phyloP scores from a whole-genome alignment of 345 rosid genomes.

The Euphorbia tirucalli region DNA sequence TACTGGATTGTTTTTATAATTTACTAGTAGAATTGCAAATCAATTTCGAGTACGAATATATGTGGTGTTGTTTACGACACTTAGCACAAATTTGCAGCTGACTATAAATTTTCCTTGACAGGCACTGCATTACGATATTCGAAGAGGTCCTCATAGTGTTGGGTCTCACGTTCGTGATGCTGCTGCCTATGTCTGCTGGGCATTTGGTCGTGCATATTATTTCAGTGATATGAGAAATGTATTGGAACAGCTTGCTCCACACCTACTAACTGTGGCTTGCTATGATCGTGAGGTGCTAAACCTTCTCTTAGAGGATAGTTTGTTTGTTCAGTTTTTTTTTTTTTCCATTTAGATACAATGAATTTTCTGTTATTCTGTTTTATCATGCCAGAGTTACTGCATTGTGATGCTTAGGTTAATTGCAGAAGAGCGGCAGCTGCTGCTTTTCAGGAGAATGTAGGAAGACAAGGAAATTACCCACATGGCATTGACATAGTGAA shows the following conservation, averaged over 20 bases:
- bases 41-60: background rate
- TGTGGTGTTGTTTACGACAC: background rate
- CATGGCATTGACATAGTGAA: conserved; percentile 98
- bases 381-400: conserved; percentile 16
- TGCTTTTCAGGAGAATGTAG: conserved; percentile 98
- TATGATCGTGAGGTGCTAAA: conserved; percentile 88
- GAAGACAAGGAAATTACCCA: conserved; percentile 96
- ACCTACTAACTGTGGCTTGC: conserved; percentile 81
- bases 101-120: conserved; percentile 31
- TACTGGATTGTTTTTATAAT: too few species aligned
- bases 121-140: conserved; percentile 96
- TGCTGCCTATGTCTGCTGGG: conserved; percentile 99
- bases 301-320: conserved; percentile 5
- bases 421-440: conserved; percentile 99
- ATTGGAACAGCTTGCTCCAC: conserved; percentile 83
- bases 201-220: conserved; percentile 95
- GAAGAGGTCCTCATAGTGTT: conserved; percentile 97
- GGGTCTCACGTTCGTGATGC: conserved; percentile 99
- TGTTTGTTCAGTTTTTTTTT: conserved; percentile 23
- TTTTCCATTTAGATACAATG: conserved; percentile 12
- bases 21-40: too few species aligned
- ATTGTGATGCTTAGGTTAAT: conserved; percentile 61
- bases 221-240: conserved; percentile 79
- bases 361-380: conserved; percentile 5
- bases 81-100: background rate